phyloP scores from a whole-genome alignment of 495 filamentous ascomycete genomes.

The Aspergillus panamensis region DNA sequence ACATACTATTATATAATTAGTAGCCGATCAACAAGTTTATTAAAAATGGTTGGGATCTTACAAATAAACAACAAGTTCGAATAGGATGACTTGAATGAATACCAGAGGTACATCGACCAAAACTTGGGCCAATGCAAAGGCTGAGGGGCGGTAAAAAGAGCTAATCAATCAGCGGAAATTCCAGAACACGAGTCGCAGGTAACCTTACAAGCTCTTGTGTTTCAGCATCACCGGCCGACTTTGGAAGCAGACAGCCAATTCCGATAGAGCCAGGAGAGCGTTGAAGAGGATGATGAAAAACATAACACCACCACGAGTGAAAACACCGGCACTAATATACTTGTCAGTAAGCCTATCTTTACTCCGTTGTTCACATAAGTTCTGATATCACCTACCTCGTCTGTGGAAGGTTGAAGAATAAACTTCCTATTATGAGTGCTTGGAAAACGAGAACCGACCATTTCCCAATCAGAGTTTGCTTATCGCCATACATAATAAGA shows the following conservation, averaged over 20 bases:
- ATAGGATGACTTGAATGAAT: conserved; percentile 65
- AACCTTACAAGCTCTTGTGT: conserved; percentile 65
- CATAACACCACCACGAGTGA: conserved; percentile 51
- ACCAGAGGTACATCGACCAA: conserved; percentile 73
- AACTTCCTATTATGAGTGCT: conserved; percentile 69
- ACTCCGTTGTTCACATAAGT: background rate
- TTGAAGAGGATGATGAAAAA: conserved; percentile 84
- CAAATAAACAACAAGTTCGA: conserved; percentile 76
- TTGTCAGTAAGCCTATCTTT: conserved; percentile 8
- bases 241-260: conserved; percentile 67
- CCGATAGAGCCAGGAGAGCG: conserved; percentile 70
- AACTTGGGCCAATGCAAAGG: conserved; percentile 73
- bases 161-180: conserved; percentile 20
- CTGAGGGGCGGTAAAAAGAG: conserved; percentile 78
- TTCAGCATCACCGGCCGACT: conserved; percentile 74
- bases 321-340: conserved; percentile 38
- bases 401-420: conserved; percentile 68
- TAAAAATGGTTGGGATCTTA: conserved; percentile 11
- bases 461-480: conserved; percentile 45
- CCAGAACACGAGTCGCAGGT: background rate
- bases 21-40: background rate
- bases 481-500: conserved; percentile 61
- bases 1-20: conserved; percentile 40
- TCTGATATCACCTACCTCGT: conserved; percentile 38
- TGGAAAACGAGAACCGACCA: conserved; percentile 66